Conservation (phyloP, 2,329 filamentous ascomycete species). For the Apiospora sp. region DNA sequence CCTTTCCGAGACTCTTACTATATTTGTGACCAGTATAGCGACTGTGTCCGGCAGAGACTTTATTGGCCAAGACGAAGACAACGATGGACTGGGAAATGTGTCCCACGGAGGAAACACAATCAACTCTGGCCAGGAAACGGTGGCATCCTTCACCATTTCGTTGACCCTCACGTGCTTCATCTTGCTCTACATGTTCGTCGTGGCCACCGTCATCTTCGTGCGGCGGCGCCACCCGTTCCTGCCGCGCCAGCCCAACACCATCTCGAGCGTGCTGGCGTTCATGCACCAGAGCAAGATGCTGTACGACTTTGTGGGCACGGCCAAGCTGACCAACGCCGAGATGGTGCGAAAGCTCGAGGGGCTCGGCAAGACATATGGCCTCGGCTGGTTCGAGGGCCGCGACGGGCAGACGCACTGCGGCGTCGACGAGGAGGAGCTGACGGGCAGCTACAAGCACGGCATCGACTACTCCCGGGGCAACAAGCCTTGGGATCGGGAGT, state of each 20-base stretch:
- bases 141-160: conserved; percentile 71
- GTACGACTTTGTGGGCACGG: conserved; percentile 75
- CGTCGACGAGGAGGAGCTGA: conserved; percentile 78
- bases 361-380: conserved; percentile 73
- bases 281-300: conserved; percentile 85
- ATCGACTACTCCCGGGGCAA: conserved; percentile 56
- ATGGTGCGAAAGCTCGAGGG: conserved; percentile 69
- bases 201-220: conserved; percentile 66
- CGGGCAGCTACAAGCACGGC: conserved; percentile 71
- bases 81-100: conserved; percentile 30
- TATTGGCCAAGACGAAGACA: conserved; percentile 43
- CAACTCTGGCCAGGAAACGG: conserved; percentile 66
- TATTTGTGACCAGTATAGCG: conserved; percentile 71
- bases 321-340: conserved; percentile 65
- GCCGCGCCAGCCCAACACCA: conserved; percentile 80
- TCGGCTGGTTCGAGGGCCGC: conserved; percentile 79
- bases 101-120: conserved; percentile 38
- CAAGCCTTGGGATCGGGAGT: conserved; percentile 59
- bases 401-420: conserved; percentile 79
- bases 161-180: conserved; percentile 69
- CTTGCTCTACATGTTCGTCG: conserved; percentile 68
- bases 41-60: conserved; percentile 71
- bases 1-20: conserved; percentile 76
- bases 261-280: conserved; percentile 77
- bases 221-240: conserved; percentile 74